phyloP scores from a whole-genome alignment of 2,329 filamentous ascomycete genomes.

The Colletotrichum theobromicola region DNA sequence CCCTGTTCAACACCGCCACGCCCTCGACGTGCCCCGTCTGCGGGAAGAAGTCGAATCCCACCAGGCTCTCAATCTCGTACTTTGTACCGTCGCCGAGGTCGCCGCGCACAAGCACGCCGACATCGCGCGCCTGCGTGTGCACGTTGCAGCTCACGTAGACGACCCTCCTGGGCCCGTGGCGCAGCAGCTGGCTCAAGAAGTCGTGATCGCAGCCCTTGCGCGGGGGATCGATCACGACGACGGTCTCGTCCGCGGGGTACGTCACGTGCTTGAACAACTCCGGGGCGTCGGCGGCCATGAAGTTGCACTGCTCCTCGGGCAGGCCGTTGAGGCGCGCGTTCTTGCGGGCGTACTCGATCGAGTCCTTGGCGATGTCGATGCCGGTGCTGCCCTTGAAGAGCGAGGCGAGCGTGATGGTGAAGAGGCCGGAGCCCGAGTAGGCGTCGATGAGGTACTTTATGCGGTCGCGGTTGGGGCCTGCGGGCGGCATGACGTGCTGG shows the following conservation, averaged over 20 bases:
- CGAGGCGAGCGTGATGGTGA: slow-evolving; percentile 89
- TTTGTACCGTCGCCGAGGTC: slow-evolving; percentile 38
- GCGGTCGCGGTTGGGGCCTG: slow-evolving; percentile 33
- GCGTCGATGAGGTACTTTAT: slow-evolving; percentile 95
- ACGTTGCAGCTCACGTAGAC: slow-evolving; percentile 98
- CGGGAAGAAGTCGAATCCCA: slow-evolving; percentile 97
- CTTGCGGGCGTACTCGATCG: slow-evolving; percentile 76
- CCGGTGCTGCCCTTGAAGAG: slow-evolving; percentile 86
- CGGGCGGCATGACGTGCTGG: slow-evolving; percentile 70
- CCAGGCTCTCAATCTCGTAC: slow-evolving; percentile 89
- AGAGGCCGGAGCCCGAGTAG: slow-evolving; percentile 96
- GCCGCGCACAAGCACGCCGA: slow-evolving; percentile 85
- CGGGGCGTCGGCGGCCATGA: slow-evolving; percentile 88
- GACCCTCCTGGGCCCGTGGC: slow-evolving; percentile 78
- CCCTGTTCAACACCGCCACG: slow-evolving; percentile 67
- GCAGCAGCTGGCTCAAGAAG: slow-evolving; percentile 82
- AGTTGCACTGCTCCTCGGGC: slow-evolving; percentile 70
- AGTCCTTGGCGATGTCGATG: slow-evolving; percentile 85
- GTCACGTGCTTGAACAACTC: slow-evolving; percentile 78
- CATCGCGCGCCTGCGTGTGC: slow-evolving; percentile 93
- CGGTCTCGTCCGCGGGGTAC: slow-evolving; percentile 81
- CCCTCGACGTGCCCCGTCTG: slow-evolving; percentile 78
- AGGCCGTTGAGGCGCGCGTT: slow-evolving; percentile 84
- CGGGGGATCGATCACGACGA: slow-evolving; percentile 96
- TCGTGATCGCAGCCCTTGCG: slow-evolving; percentile 90